Percentiles rank a stretch among this genome's conserved stretches.
phyloP scores from a whole-genome alignment of 371 early-diverging fungal species.

The Circinella umbellata region DNA sequence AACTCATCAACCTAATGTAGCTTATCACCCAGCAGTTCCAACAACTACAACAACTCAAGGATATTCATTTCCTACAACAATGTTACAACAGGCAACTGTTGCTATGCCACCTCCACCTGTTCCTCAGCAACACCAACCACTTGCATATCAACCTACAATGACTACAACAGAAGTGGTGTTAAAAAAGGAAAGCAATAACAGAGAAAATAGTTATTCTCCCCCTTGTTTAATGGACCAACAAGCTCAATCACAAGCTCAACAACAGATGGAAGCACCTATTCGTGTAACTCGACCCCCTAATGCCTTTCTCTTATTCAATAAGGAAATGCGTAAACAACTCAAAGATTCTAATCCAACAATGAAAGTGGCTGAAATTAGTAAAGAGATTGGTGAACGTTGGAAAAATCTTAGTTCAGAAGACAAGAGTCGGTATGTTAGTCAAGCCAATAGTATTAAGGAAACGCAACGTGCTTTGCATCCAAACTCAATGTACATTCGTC shows the following conservation, averaged over 20 bases:
- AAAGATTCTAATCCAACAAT: slow-evolving; percentile 67
- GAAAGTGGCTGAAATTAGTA: slow-evolving; percentile 70
- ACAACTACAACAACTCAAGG: not conserved
- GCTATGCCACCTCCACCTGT: no score
- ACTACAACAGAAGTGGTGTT: no score
- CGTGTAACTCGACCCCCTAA: slow-evolving; percentile 72
- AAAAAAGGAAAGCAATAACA: no score
- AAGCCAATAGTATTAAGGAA: slow-evolving; percentile 49
- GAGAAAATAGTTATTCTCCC: no score
- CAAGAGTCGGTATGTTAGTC: slow-evolving; percentile 39
- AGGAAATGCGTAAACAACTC: slow-evolving; percentile 65
- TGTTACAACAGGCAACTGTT: no score
- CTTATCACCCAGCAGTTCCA: not conserved
- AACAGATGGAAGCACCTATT: slow-evolving; percentile 21
- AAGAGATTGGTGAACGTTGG: slow-evolving; percentile 66
- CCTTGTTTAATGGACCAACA: not conserved
- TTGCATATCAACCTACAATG: slow-evolving; percentile 23
- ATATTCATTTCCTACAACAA: no score
- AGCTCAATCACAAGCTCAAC: slow-evolving; percentile 8
- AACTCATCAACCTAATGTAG: no score
- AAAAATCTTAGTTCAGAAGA: slow-evolving; percentile 47
- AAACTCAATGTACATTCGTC: slow-evolving; percentile 70
- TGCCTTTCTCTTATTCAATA: slow-evolving; percentile 69
- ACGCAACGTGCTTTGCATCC: slow-evolving; percentile 55
- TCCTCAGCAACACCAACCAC: slow-evolving; percentile 13